phyloP scores from a whole-genome alignment of 352 stramenopile species.

The Phytophthora tubulina region DNA sequence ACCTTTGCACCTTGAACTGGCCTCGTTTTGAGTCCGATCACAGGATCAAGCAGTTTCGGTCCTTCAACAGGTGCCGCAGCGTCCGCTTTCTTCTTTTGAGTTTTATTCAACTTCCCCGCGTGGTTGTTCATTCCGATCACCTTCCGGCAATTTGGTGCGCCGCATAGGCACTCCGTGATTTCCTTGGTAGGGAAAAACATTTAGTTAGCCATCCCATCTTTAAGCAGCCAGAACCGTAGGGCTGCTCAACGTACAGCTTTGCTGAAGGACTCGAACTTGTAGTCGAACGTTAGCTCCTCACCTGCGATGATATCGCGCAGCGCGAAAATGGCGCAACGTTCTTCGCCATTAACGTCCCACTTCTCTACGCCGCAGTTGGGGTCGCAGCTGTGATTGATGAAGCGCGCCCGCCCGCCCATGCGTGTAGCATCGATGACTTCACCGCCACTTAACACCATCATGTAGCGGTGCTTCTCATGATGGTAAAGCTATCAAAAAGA shows the following conservation, averaged over 20 bases:
- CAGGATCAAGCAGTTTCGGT: slow-evolving; percentile 56
- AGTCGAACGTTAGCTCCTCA: slow-evolving; percentile 96
- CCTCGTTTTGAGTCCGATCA: slow-evolving; percentile 49
- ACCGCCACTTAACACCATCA: slow-evolving; percentile 85
- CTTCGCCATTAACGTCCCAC: slow-evolving; percentile 92
- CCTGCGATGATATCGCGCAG: slow-evolving; percentile 87
- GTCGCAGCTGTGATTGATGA: slow-evolving; percentile 97
- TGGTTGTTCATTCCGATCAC: slow-evolving; percentile 82
- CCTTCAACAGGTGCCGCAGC: background rate
- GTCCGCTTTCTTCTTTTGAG: slow-evolving; percentile 31
- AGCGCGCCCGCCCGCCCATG: slow-evolving; percentile 92
- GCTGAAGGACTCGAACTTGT: slow-evolving; percentile 80
- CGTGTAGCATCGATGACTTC: slow-evolving; percentile 92
- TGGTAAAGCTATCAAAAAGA: slow-evolving; percentile 66
- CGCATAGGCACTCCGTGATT: slow-evolving; percentile 77
- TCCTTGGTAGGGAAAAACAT: slow-evolving; percentile 48
- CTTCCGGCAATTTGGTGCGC: slow-evolving; percentile 67
- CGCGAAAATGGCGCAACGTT: slow-evolving; percentile 97
- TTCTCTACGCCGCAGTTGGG: slow-evolving; percentile 95
- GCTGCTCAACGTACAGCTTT: slow-evolving; percentile 35
- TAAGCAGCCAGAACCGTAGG: background rate
- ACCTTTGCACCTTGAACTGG: slow-evolving; percentile 56
- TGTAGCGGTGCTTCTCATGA: slow-evolving; percentile 86
- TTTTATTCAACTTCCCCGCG: slow-evolving; percentile 39
- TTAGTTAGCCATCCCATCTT: slow-evolving; percentile 7